A percentile compares a stretch with the other conserved stretches of the same genome.
phyloP scores from a whole-genome alignment of 1,139 yeast species.

The Zhuliangozyma parablackwelliae region DNA sequence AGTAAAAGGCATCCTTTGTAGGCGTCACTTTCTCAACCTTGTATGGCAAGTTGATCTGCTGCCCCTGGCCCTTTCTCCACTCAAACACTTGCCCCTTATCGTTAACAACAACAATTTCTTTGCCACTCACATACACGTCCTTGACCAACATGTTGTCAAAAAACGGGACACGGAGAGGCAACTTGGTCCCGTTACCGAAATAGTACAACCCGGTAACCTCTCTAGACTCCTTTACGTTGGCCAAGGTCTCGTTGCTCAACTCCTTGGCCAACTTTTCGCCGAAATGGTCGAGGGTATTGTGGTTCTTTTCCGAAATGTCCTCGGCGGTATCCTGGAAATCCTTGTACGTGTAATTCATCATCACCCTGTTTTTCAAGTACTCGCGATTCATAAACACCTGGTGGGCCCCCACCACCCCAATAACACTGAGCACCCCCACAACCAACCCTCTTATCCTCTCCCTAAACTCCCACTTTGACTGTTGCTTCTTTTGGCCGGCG shows the following conservation, averaged over 20 bases:
- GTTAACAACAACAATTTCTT: slow-evolving; percentile 59
- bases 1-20: slow-evolving; percentile 53
- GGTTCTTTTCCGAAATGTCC: slow-evolving; percentile 25
- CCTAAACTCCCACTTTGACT: slow-evolving; percentile 21
- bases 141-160: slow-evolving; percentile 61
- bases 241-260: slow-evolving; percentile 24
- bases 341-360: slow-evolving; percentile 26
- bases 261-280: slow-evolving; percentile 25
- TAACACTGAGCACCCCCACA: slow-evolving; percentile 27
- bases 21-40: slow-evolving; percentile 49
- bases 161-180: slow-evolving; percentile 57
- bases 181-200: slow-evolving; percentile 34
- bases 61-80: slow-evolving; percentile 46
- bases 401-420: slow-evolving; percentile 32
- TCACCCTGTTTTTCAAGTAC: slow-evolving; percentile 19
- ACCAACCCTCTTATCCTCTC: slow-evolving; percentile 36
- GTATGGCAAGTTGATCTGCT: slow-evolving; percentile 33
- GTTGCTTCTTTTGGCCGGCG: slow-evolving; percentile 17
- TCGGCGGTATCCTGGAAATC: slow-evolving; percentile 22
- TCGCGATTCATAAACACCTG: slow-evolving; percentile 41
- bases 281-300: slow-evolving; percentile 22
- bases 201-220: slow-evolving; percentile 33
- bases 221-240: slow-evolving; percentile 21
- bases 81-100: slow-evolving; percentile 72
- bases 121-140: slow-evolving; percentile 47